A percentile compares a stretch with the other conserved stretches of the same genome.
Evolutionary conservation across 345 rosid genomes (phyloP).

Genomic region (Linum tenue): DNA sequence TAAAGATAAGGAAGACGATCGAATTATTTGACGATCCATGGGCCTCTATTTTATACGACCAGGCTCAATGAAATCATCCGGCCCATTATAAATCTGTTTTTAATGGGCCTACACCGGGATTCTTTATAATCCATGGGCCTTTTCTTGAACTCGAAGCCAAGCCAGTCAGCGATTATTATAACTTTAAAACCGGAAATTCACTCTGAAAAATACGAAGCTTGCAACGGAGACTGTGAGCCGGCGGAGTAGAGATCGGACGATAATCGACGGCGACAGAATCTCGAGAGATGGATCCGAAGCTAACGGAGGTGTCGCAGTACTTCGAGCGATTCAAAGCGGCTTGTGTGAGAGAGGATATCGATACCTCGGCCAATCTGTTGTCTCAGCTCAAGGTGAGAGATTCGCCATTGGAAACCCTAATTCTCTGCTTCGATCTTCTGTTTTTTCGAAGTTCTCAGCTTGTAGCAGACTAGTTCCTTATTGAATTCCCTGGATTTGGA

Average conservation of each 20-base stretch:
- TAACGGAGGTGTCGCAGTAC: constrained; percentile 66
- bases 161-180: no score
- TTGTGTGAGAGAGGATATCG: constrained; percentile 52
- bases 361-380: constrained; percentile 40
- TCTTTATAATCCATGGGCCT: background rate
- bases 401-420: constrained; percentile 25
- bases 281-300: constrained; percentile 71
- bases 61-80: background rate
- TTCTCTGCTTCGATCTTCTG: background rate
- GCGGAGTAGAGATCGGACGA: constrained; percentile 2
- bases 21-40: background rate
- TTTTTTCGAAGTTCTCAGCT: background rate
- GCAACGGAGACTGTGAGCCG: background rate
- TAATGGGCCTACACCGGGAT: background rate
- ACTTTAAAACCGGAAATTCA: no score
- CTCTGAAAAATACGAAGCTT: background rate
- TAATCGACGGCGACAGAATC: background rate
- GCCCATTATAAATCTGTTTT: background rate
- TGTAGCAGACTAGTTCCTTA: background rate
- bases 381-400: constrained; percentile 72
- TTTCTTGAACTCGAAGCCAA: constrained; percentile 38
- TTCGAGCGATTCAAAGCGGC: constrained; percentile 88
- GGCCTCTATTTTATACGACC: background rate
- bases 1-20: background rate
- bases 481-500: background rate